Evolutionary conservation across 371 early-diverging fungal genomes (phyloP), one percentile per base, ranked within the genome.

Genomic region (Lichtheimia hyalospora): DNA sequence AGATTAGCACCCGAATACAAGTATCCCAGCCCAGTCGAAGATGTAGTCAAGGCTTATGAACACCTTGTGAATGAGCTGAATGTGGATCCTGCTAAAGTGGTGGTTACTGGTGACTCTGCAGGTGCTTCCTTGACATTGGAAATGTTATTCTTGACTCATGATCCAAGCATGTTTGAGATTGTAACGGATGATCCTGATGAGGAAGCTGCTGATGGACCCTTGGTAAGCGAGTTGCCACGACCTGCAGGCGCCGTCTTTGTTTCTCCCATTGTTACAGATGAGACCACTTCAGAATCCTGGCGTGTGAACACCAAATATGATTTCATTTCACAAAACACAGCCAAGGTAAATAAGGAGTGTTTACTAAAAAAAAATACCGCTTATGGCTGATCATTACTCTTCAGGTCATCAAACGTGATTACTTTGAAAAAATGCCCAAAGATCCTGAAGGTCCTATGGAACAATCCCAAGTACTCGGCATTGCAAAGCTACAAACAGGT

Each of bases 141-240:
- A 51, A 70, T 71, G 69, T 51, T 76, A 0, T 71, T 75, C 44
- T 63, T 76, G 21, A 73, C 81, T 3, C 72, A 68, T 49, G 73
- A 81, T 52, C 74, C 73, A 10, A 67, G 69, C 56, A 66, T 69
- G 71, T 74, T 76, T 68, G 72, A 75, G 41, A 71, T 81, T 27
- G 70, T 72, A 10, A 71, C 68, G 0, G 72, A 73, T 15, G 61
- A 71, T 42, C 57, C 68, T 20, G 65, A 60, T 25, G 64, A 61
- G 16, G 63, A 59, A 2, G 63, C 64, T 4, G 52, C 24, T 10
- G 67, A 65, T 0, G 66, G 61, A 10, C 64, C 66, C n/a, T 44
- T 61, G 6, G 28, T 77, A 18, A 64, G 40, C 21, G 73, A 70
- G 28, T 44, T 79, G 10, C 74, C 73, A 5, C 64, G 75, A 15